These are phyloP conservation scores for Tetratostichococcus sp. DNA, from an alignment of 139 green algal genomes.

Conservation along the genomic window DNA sequence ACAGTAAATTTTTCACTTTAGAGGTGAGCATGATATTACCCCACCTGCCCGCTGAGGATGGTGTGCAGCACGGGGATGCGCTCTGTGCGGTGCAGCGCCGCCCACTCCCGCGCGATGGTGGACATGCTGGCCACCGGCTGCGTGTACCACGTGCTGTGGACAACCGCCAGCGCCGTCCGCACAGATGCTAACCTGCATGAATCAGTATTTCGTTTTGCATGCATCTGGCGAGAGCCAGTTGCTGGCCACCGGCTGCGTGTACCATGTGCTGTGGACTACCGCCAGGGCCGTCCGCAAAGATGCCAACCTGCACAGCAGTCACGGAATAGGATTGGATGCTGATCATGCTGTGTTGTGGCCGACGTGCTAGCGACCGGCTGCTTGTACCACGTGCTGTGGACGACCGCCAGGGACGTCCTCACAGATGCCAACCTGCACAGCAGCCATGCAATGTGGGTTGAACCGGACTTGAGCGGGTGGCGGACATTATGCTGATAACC, in stretches of 20 bases:
- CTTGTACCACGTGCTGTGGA: no score
- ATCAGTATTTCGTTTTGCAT: not conserved
- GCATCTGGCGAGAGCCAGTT: not conserved
- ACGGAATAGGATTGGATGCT: no score
- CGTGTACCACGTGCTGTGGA: constrained; percentile 62
- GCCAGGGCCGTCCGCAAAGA: not conserved
- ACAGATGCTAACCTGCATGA: constrained; percentile 47
- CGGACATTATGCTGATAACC: no score
- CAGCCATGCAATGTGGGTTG: no score
- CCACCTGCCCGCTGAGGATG: constrained; percentile 38
- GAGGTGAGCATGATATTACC: no score
- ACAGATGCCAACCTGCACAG: no score
- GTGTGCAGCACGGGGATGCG: constrained; percentile 67
- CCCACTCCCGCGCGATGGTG: constrained; percentile 88
- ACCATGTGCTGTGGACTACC: not conserved
- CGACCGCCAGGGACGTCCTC: no score
- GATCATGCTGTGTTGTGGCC: no score
- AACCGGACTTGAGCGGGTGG: no score
- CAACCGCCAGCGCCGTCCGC: constrained; percentile 24
- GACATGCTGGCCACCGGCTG: constrained; percentile 74
- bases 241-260: no score
- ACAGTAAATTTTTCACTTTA: not conserved
- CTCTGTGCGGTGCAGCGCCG: constrained; percentile 70
- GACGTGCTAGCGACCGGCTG: no score
- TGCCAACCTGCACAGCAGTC: no score